These are phyloP conservation scores for Neofusicoccum parvum DNA, from an alignment of 2,329 filamentous ascomycete genomes.

Conservation along the genomic window DNA sequence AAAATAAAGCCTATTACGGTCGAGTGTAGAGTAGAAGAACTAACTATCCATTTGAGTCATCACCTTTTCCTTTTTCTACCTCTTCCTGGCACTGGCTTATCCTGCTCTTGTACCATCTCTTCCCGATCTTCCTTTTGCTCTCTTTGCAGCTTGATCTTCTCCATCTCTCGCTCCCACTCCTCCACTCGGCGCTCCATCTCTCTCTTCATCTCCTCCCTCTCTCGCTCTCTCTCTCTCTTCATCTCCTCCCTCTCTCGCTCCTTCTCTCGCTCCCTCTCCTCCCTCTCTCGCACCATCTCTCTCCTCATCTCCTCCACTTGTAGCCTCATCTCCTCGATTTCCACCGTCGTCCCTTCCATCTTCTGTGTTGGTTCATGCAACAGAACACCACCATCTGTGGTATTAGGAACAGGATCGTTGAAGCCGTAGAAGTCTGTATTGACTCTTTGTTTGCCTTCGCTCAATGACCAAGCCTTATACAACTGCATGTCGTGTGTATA, in stretches of 20 bases:
- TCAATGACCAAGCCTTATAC: constrained; percentile 17
- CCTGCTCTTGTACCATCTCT: neutral
- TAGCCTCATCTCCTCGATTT: neutral
- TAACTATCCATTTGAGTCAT: neutral
- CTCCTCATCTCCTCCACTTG: neutral
- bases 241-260: neutral
- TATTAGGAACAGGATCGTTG: neutral
- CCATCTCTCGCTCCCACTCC: too few species aligned
- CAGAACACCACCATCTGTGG: neutral
- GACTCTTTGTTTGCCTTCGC: constrained; percentile 21
- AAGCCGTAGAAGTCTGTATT: constrained; percentile 2
- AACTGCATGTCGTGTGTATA: constrained; percentile 21
- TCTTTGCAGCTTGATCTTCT: too few species aligned
- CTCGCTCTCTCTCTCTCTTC: too few species aligned
- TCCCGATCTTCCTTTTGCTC: neutral
- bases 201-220: too few species aligned
- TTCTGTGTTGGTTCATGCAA: neutral
- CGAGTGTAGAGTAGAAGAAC: neutral
- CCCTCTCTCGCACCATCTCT: too few species aligned
- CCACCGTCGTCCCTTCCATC: neutral
- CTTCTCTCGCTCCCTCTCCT: neutral
- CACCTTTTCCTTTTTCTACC: neutral
- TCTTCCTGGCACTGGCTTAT: neutral
- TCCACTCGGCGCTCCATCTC: neutral
- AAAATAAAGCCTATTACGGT: too few species aligned